Evolutionary conservation across 208 protist genomes (phyloP), one percentile per base, ranked within the genome.

Genomic region (Trypanosoma platydactyli): DNA sequence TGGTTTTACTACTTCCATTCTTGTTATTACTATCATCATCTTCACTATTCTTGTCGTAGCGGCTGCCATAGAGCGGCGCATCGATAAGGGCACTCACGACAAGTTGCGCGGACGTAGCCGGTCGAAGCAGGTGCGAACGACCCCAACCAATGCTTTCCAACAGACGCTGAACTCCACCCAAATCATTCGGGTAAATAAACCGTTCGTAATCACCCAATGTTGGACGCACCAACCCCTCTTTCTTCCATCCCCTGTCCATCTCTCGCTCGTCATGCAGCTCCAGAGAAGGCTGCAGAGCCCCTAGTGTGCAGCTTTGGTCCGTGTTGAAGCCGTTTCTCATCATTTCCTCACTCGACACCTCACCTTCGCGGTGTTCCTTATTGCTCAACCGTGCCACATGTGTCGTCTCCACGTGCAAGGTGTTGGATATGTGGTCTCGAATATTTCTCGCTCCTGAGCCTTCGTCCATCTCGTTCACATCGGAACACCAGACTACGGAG

Each of bases 101-200:
- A n/a, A 7, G 41, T 7, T 13, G 20, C 6, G 41, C 41, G 4
- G 52, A 57, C 15, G 13, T 1, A 33, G 52, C 18, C 7, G 52
- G 52, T 20, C 16, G 30, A 1, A 57, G 18, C 30, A 57, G 41
- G 30, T 20, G 29, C 30, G 33, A 41, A 20, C 41, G 20, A 5
- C 52, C 11, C 30, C 33, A 38, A 38, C 52, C 52, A 41, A 9
- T 41, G 29, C 18, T 57, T 57, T 57, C 12, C 24, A 57, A 18
- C 30, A 57, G 3, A 41, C 27, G 29, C 16, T 20, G 22, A 22
- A 41, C 29, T 41, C 7, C 41, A 41, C n/a, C 18, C n/a, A 41
- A 1, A 41, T 57, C 18, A 57, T 57, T 57, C 1, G 52, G 52
- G 20, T 57, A 57, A 35, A 57, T 41, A 41, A 57, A 57, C 24